Evolutionary conservation across 2,329 filamentous ascomycete species (phyloP).

Genomic region (Myriosclerotinia scirpicola): DNA sequence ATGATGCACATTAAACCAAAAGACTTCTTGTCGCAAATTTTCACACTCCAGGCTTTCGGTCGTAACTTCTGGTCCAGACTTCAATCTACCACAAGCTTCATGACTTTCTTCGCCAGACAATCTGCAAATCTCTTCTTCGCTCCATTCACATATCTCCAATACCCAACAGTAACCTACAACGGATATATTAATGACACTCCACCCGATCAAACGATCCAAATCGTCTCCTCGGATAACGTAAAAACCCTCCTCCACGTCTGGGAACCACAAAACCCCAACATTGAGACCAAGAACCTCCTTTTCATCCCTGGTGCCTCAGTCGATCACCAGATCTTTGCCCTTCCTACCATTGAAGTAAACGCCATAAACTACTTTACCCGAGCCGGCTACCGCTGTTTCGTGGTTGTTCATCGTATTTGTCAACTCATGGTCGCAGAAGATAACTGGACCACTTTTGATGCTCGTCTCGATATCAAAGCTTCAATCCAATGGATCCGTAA

Average conservation of each 20-base stretch:
- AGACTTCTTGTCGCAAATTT: conserved; percentile 57
- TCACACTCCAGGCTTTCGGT: conserved; percentile 54
- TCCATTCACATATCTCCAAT: conserved; percentile 57
- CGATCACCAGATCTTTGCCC: conserved; percentile 61
- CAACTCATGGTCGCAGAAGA: conserved; percentile 51
- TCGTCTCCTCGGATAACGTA: conserved; percentile 54
- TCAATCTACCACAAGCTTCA: conserved; percentile 50
- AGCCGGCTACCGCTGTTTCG: conserved; percentile 60
- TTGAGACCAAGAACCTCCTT: conserved; percentile 52
- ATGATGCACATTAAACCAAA: conserved; percentile 55
- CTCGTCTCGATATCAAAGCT: conserved; percentile 58
- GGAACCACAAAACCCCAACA: conserved; percentile 47
- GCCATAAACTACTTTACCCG: conserved; percentile 62
- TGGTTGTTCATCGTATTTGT: conserved; percentile 59
- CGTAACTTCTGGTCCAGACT: conserved; percentile 48
- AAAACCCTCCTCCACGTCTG: conserved; percentile 56
- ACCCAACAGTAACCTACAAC: conserved; percentile 49
- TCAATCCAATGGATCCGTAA: conserved; percentile 54
- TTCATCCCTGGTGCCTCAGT: conserved; percentile 64
- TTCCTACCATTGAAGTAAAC: conserved; percentile 63
- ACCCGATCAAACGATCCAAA: conserved; percentile 46
- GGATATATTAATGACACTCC: conserved; percentile 55
- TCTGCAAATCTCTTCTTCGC: conserved; percentile 54
- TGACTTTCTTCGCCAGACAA: conserved; percentile 56
- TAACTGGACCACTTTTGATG: conserved; percentile 59